Conservation (phyloP, 768 basidiomycete genomes). For the Leccinum imitatum region DNA sequence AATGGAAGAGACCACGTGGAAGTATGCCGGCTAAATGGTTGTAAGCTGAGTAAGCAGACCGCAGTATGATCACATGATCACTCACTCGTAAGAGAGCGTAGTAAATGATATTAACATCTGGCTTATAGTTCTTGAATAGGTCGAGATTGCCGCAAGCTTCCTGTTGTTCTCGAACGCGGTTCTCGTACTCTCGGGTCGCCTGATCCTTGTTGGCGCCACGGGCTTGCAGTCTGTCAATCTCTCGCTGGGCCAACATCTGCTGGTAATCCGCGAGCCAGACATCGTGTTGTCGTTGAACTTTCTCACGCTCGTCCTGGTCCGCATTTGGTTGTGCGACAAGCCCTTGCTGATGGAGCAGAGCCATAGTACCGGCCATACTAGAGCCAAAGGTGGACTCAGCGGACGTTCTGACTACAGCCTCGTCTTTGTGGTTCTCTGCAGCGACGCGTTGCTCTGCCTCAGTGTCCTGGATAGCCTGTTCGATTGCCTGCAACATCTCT, state of each 20-base stretch:
- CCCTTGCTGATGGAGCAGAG: slow-evolving; percentile 90
- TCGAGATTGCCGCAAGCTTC: slow-evolving; percentile 83
- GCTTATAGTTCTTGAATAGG: slow-evolving; percentile 91
- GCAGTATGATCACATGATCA: no score
- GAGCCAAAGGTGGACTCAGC: slow-evolving; percentile 76
- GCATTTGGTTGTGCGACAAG: slow-evolving; percentile 63
- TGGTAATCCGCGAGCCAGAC: slow-evolving; percentile 89
- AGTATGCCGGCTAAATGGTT: no score
- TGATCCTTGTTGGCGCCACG: slow-evolving; percentile 89
- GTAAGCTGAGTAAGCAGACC: no score
- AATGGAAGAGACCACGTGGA: no score
- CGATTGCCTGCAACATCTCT: slow-evolving; percentile 77
- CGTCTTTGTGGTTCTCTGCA: slow-evolving; percentile 32
- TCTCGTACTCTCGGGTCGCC: slow-evolving; percentile 92
- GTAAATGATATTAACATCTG: slow-evolving; percentile 94
- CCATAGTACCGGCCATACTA: slow-evolving; percentile 88
- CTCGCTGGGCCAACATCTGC: slow-evolving; percentile 69
- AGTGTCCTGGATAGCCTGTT: slow-evolving; percentile 61
- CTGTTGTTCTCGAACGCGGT: slow-evolving; percentile 86
- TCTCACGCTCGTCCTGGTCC: slow-evolving; percentile 76
- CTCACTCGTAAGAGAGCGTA: slow-evolving; percentile 34
- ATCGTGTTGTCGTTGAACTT: slow-evolving; percentile 80
- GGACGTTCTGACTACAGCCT: slow-evolving; percentile 56
- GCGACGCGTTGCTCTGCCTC: slow-evolving; percentile 52
- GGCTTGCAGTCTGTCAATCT: slow-evolving; percentile 72